Base-by-base conservation (phyloP, 495 filamentous ascomycete genomes). In the Xylaria flabelliformis region DNA sequence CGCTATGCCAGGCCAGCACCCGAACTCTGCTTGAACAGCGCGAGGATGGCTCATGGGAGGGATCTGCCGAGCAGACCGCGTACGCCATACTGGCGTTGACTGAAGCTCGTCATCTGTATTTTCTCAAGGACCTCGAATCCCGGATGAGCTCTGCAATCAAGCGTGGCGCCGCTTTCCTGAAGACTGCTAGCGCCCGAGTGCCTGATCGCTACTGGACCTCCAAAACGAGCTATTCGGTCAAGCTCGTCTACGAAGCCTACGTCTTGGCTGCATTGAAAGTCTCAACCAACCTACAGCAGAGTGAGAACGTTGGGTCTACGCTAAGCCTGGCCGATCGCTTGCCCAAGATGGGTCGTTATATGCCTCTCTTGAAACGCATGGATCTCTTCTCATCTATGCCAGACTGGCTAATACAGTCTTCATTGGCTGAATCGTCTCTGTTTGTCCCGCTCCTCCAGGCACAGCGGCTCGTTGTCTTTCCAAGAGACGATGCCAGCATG, bases 211-310 rank as follows among this genome's bases (percentile, higher is more conserved):
- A 82, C 10, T 85, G 83, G 83, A 76, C 84, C 19, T 82, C 83
- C 62, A 85, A 85, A 68, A 78, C 80, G 29, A 75, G 75, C 12
- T 85, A 83, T 70, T 68, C 67, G 29, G 81, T 77, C 5, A 32
- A 66, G 1, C 32, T 80, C 5, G 68, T 85, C 8, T 70, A 73
- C 1, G n/a, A 80, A 56, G 68, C 75, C 7, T 84, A 84, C 63
- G 71, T 51, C 36, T 64, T 82, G 12, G 74, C 81, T 4, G 82
- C 82, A 4, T 29, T 58, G 53, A 58, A 58, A 32, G 21, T 58
- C 29, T 82, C 8, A 17, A 46, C 29, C 50, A 70, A n/a, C 73
- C 42, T 44, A 44, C 42, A 44, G 42, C 42, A 44, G 12, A 44
- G 42, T 44, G 42, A 44, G 42, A 44, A 44, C 42, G 42, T 44